These are phyloP conservation scores for Lobulomyces angularis DNA, from an alignment of 192 early-diverging fungal genomes.

Conservation along the genomic window DNA sequence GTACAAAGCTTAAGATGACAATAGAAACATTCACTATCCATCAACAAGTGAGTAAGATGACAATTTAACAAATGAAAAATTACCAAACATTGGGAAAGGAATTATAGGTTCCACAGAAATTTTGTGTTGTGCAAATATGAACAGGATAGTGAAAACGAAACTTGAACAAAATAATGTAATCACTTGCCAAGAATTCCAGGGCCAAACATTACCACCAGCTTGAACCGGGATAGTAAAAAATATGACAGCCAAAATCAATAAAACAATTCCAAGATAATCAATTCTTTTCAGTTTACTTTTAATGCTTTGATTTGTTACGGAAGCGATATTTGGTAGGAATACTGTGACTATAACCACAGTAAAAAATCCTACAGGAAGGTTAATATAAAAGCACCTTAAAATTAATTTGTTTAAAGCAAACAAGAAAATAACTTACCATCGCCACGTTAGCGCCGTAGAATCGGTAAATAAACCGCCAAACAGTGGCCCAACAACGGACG, in stretches of 20 bases:
- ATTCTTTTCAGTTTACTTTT: conserved; percentile 51
- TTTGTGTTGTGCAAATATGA: conserved; percentile 57
- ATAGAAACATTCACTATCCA: conserved; percentile 37
- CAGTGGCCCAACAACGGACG: conserved; percentile 69
- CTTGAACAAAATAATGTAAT: conserved; percentile 54
- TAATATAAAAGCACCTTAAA: conserved; percentile 76
- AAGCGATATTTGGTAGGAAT: no score
- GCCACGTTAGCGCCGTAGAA: no score
- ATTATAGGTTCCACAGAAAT: conserved; percentile 59
- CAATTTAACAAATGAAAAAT: no score
- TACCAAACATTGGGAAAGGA: conserved; percentile 44
- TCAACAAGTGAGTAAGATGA: no score
- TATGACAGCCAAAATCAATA: conserved; percentile 41
- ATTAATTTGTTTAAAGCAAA: no score
- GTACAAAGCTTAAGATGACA: conserved; percentile 10
- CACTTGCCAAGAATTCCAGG: conserved; percentile 46
- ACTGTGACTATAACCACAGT: conserved; percentile 41
- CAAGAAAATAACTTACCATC: no score
- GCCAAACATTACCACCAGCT: conserved; percentile 58
- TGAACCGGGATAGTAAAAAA: conserved; percentile 56
- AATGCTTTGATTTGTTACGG: conserved; percentile 30
- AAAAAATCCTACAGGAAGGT: conserved; percentile 65
- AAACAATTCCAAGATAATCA: conserved; percentile 48
- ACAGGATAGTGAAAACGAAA: conserved; percentile 38
- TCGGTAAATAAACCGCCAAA: conserved; percentile 79